Evolutionary conservation across 2,329 filamentous ascomycete genomes (phyloP).

Genomic region (Keithomyces neogunnii): DNA sequence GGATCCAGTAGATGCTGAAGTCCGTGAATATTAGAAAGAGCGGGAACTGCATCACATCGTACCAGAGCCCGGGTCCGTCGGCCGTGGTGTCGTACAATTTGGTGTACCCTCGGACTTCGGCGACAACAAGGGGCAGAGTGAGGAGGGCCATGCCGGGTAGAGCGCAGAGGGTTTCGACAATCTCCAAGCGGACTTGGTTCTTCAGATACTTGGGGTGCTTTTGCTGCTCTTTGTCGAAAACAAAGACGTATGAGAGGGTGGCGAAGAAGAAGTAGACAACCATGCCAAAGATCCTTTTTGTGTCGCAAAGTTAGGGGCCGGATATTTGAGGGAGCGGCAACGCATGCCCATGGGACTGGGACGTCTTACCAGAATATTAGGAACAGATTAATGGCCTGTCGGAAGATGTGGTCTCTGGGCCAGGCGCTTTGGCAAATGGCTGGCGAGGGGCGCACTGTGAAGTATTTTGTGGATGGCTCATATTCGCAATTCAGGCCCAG

Average conservation of each 20-base stretch:
- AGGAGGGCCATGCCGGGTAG: constrained; percentile 78
- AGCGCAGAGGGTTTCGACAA: constrained; percentile 65
- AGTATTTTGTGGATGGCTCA: constrained; percentile 61
- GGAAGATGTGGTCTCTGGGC: constrained; percentile 66
- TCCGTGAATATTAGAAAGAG: constrained; percentile 85
- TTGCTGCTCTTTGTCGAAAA: constrained; percentile 87
- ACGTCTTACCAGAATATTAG: constrained; percentile 70
- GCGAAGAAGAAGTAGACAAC: constrained; percentile 79
- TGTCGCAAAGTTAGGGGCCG: background rate
- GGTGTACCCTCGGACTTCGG: constrained; percentile 75
- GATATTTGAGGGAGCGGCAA: background rate
- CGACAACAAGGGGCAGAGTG: constrained; percentile 72
- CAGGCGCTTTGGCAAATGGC: constrained; percentile 73
- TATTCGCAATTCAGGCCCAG: constrained; percentile 56
- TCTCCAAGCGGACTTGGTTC: constrained; percentile 83
- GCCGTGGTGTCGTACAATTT: constrained; percentile 74
- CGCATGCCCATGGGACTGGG: background rate
- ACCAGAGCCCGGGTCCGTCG: constrained; percentile 69
- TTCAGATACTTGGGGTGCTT: constrained; percentile 91
- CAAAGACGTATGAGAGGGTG: constrained; percentile 72
- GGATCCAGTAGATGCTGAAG: constrained; percentile 78
- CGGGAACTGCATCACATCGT: constrained; percentile 77
- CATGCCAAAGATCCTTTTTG: constrained; percentile 74
- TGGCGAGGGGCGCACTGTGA: constrained; percentile 60
- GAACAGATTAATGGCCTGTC: constrained; percentile 70